Evolutionary conservation across 2,329 filamentous ascomycete species (phyloP), one percentile per base, ranked within the genome.

Genomic region (Xylaria polymorpha): DNA sequence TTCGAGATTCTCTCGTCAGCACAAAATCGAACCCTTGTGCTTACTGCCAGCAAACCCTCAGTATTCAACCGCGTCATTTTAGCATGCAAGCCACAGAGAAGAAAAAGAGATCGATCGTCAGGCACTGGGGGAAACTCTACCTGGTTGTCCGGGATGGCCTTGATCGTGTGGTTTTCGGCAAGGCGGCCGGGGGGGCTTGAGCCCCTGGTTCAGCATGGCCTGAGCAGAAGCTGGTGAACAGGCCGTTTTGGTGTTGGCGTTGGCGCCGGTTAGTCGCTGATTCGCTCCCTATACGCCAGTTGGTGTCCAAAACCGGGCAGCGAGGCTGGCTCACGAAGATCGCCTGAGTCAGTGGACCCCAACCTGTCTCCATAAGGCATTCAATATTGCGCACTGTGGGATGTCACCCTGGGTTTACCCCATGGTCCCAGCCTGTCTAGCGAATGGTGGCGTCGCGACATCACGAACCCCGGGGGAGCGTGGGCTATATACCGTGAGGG

Each of bases 91-190:
- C 62, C 61, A 61, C 66, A 15, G 15, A 51, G 22, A 59, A 59
- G 20, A 53, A 66, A 56, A 61, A 55, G 20, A 53, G 58, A 65
- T 65, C 63, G 67, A 69, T 69, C 67, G 67, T 59, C 64, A 66
- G 64, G 64, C 51, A 66, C 64, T 56, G 57, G 51, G 57, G 55
- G 44, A 32, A 14, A 1, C 51, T 35, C n/a, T 41, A 29, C 37
- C 37, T 25, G 10, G 37, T 25, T 20, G 8, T n/a, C 43, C 10
- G 10, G n/a, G 57, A 60, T 35, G 20, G 18, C 41, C 29, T 37
- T 9, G 25, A 18, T 37, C 55, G 20, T 18, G 43, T 35, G 15
- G n/a, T 29, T 35, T 18, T 29, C 39, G 39, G 56, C 41, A 59
- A 32, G 56, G 41, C 41, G 41, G 25, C 41, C 56, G 4, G 39